Base-by-base conservation (phyloP, 75 land plant species). In the Gnetum montanum region DNA sequence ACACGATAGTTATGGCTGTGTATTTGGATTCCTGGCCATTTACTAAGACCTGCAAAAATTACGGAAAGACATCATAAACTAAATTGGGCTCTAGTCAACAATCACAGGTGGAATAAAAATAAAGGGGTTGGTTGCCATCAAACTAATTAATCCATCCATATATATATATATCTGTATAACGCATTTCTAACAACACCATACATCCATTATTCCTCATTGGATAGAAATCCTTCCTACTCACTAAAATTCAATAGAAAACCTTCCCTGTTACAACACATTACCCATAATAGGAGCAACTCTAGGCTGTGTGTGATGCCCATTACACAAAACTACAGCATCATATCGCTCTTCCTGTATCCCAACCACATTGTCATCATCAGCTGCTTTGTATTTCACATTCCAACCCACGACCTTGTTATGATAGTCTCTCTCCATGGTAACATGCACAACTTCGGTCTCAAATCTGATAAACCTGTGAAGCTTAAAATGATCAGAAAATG, bases 251-350 rank as follows among this genome's bases (percentile, higher is more conserved):
- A 52, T 18, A 5, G 22, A 3, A 52, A 2, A 10, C 7, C 13
- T 45, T 45, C 47, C 19, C 7, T 45, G 19, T 45, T 1, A 45
- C 8, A 10, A 0, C 6, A 46, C 27, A 22, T 28, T 73, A 94
- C 98, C 98, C 6, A 76, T 82, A 46, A 94, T 83, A 8, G 68
- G 67, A 19, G 98, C 87, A 57, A 80, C 25, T 12, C 74, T 77
- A 6, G 98, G 90, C 63, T 77, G 70, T 3, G 87, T 74, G 41
- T 65, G 64, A 64, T 94, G 90, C n/a, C 98, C 98, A 71, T 73
- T 82, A 59, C 98, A 94, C 31, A 94, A 73, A n/a, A 89, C 87
- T 4, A 89, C 80, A 43, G 96, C 98, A 67, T 94, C 96, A 67
- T 68, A 89, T 4, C 82, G 27, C 31, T 79, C 98, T 34, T 43